Base-by-base conservation (phyloP, 225 moss, liverwort and hornwort genomes). In the Bryum argenteum region DNA sequence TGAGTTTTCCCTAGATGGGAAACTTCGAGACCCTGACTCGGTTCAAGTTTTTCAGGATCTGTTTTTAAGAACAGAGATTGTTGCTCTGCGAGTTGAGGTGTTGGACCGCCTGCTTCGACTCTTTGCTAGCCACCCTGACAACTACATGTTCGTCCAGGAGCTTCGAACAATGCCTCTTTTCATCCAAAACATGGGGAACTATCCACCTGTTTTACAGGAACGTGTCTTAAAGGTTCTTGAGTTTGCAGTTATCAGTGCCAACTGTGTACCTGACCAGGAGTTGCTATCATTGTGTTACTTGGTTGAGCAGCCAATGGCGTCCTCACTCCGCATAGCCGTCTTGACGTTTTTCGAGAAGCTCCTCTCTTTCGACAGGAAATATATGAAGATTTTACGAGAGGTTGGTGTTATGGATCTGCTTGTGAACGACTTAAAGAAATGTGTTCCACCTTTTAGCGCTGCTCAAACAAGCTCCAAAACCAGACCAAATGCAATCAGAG, bases 201-300 rank as follows among this genome's bases (percentile, higher is more conserved):
- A 89, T 81, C 84, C 94, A 75, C 84, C 87, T 54, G 55, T 91
- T 39, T 81, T 98, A 19, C 98, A 98, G 74, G 98, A 98, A 66
- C 90, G 91, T 22, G 85, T 98, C 54, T 78, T 98, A 76, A 98
- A 98, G 88, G 94, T 98, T 63, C 71, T 98, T 62, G 98, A 98
- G 77, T 94, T 83, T 76, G 87, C 91, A 58, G 98, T 98, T 54
- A 98, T 94, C 54, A 89, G 94, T 78, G 92, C 89, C 18, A 92
- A 92, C 72, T 89, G 92, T 71, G 70, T 92, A 54, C 98, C 91
- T 42, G 94, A 94, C 73, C 94, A 94, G 83, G 98, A 98, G 81
- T 81, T 98, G 73, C 85, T 94, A 56, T 94, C 98, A 23, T 71
- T 98, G 19, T 92, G 94, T 79, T 98, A 91, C 85, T 87, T 98